phyloP scores from a whole-genome alignment of 768 basidiomycete genomes.

The Lactifluus subvellereus region DNA sequence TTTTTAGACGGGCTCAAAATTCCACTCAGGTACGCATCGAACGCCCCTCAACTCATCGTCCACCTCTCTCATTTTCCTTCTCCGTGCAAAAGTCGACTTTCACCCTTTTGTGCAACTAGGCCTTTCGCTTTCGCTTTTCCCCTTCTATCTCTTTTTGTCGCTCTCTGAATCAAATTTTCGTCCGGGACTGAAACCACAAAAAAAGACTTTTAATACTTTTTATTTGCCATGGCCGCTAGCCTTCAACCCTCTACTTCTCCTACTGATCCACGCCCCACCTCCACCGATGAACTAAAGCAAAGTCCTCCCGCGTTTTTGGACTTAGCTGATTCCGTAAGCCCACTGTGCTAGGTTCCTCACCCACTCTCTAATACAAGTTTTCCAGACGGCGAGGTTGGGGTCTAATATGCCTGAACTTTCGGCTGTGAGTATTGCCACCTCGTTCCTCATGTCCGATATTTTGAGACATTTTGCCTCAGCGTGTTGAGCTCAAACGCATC shows the following conservation, averaged over 20 bases:
- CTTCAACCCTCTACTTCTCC: conserved; percentile 66
- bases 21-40: conserved; percentile 50
- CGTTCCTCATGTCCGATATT: conserved; percentile 7
- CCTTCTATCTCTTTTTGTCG: conserved; percentile 39
- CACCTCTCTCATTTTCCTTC: conserved; percentile 25
- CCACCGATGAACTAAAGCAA: conserved; percentile 71
- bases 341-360: conserved; percentile 16
- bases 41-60: conserved; percentile 23
- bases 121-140: conserved; percentile 39
- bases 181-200: conserved; percentile 35
- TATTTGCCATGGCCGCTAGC: conserved; percentile 60
- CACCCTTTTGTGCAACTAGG: conserved; percentile 59
- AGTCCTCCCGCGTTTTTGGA: conserved; percentile 91
- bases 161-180: conserved; percentile 43
- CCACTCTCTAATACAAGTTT: conserved; percentile 17
- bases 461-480: conserved; percentile 38
- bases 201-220: conserved; percentile 42
- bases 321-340: conserved; percentile 84
- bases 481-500: conserved; percentile 84
- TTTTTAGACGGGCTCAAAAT: conserved; percentile 71
- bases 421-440: conserved; percentile 50
- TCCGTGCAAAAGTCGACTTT: conserved; percentile 38
- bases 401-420: conserved; percentile 84
- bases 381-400: conserved; percentile 73
- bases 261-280: conserved; percentile 63